Conservation (phyloP, 2,329 filamentous ascomycete genomes). For the Diaporthe sp. region DNA sequence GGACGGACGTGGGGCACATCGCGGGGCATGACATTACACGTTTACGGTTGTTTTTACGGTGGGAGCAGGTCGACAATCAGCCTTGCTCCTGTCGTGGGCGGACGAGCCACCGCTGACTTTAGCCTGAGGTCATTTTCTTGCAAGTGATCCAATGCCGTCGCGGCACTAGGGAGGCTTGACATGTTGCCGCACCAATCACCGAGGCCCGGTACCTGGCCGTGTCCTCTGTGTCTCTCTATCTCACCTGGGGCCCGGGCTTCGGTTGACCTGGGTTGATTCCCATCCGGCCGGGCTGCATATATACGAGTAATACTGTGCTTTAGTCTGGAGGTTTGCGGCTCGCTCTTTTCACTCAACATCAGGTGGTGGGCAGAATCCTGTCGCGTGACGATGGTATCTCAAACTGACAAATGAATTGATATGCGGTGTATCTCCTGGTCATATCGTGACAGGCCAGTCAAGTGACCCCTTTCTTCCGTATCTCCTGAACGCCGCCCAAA, state of each 20-base stretch:
- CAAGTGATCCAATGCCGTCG: slow-evolving; percentile 30
- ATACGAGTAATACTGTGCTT: background rate
- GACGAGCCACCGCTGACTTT: slow-evolving; percentile 5
- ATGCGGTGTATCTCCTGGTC: slow-evolving; percentile 12
- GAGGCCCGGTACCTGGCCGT: slow-evolving; percentile 30
- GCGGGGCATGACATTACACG: slow-evolving; percentile 27
- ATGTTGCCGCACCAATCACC: slow-evolving; percentile 41
- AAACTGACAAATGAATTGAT: slow-evolving; percentile 16
- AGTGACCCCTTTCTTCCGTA: slow-evolving; percentile 21
- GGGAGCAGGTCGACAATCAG: slow-evolving; percentile 39
- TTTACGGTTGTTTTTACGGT: slow-evolving; percentile 28
- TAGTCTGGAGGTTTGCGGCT: background rate
- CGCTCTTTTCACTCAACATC: background rate
- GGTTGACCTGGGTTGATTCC: slow-evolving; percentile 11
- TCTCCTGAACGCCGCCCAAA: slow-evolving; percentile 41
- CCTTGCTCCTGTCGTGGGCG: slow-evolving; percentile 36
- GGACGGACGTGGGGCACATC: slow-evolving; percentile 32
- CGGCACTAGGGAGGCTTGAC: slow-evolving; percentile 25
- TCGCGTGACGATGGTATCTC: background rate
- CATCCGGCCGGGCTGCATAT: slow-evolving; percentile 18
- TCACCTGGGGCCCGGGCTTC: background rate
- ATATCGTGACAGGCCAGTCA: slow-evolving; percentile 34
- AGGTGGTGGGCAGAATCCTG: background rate
- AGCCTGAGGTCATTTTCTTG: slow-evolving; percentile 33
- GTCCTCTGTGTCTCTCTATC: background rate